Percentiles rank a stretch among this genome's conserved stretches.
phyloP scores from a whole-genome alignment of 2,329 filamentous ascomycete species.

The Ophiostoma novo-ulmi region DNA sequence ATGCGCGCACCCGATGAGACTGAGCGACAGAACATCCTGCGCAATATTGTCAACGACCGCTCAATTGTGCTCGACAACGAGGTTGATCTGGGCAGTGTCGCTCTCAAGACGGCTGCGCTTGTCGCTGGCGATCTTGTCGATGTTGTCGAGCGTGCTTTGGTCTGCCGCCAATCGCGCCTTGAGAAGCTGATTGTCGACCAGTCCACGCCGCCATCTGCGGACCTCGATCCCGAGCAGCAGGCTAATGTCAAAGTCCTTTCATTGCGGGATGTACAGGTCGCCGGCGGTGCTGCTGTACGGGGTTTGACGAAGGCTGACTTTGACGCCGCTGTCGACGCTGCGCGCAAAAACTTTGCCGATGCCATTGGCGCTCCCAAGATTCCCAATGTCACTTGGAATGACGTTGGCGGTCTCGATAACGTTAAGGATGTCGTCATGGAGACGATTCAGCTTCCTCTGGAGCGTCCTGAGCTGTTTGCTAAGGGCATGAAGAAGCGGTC shows the following conservation, averaged over 20 bases:
- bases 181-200: slow-evolving; percentile 58
- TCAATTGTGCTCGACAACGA: slow-evolving; percentile 73
- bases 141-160: slow-evolving; percentile 82
- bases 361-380: slow-evolving; percentile 97
- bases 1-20: slow-evolving; percentile 88
- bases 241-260: slow-evolving; percentile 44
- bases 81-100: slow-evolving; percentile 77
- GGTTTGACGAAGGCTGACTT: slow-evolving; percentile 81
- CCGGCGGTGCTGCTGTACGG: slow-evolving; percentile 73
- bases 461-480: slow-evolving; percentile 87
- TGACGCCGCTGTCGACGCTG: slow-evolving; percentile 87
- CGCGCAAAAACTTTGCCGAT: slow-evolving; percentile 96
- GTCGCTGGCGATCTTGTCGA: slow-evolving; percentile 93
- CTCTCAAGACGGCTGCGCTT: slow-evolving; percentile 89
- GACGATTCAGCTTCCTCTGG: slow-evolving; percentile 88
- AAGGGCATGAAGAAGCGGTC: slow-evolving; percentile 98
- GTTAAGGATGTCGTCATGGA: slow-evolving; percentile 97
- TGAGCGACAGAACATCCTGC: slow-evolving; percentile 82
- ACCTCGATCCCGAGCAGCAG: slow-evolving; percentile 21
- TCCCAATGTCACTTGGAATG: slow-evolving; percentile 92
- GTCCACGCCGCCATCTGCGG: not conserved
- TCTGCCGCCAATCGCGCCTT: slow-evolving; percentile 70
- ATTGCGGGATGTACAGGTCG: slow-evolving; percentile 77
- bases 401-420: slow-evolving; percentile 86
- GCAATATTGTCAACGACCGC: slow-evolving; percentile 68